These are phyloP conservation scores for Penicillium crustosum DNA, from an alignment of 2,329 filamentous ascomycete species.

Conservation along the genomic window DNA sequence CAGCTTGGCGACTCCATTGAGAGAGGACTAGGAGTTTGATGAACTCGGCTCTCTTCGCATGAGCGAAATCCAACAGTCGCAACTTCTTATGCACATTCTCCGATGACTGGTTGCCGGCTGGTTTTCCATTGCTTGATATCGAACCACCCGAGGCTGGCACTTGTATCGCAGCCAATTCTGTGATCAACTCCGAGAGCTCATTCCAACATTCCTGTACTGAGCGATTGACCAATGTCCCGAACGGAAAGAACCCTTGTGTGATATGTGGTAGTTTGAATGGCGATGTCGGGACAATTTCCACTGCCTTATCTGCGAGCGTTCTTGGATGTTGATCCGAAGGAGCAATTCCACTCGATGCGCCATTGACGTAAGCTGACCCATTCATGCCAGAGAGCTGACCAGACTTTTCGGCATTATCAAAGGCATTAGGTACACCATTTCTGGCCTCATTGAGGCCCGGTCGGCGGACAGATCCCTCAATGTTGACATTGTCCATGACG, in stretches of 20 bases:
- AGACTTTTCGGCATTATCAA: constrained; percentile 17
- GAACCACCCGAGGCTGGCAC: constrained; percentile 42
- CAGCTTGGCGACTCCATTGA: constrained; percentile 80
- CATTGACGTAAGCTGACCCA: constrained; percentile 30
- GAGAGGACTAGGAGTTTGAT: constrained; percentile 89
- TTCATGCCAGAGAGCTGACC: constrained; percentile 23
- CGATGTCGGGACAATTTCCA: constrained; percentile 3
- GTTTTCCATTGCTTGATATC: constrained; percentile 28
- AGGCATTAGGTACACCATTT: constrained; percentile 25
- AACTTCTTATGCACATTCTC: constrained; percentile 76
- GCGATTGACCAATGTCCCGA: constrained; percentile 72
- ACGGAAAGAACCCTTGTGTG: constrained; percentile 70
- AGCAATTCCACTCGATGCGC: constrained; percentile 19
- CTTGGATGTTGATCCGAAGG: constrained; percentile 14
- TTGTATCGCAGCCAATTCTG: constrained; percentile 68
- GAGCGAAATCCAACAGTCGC: constrained; percentile 71
- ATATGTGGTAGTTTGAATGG: constrained; percentile 66
- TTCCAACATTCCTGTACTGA: constrained; percentile 82
- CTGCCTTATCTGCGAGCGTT: constrained; percentile 1
- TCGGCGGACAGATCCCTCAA: constrained; percentile 29
- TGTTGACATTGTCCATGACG: constrained; percentile 42
- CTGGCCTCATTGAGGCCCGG: constrained; percentile 24
- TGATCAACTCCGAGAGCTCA: constrained; percentile 68
- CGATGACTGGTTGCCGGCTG: constrained; percentile 37
- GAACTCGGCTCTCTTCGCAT: constrained; percentile 79